These are phyloP conservation scores for Naematelia aurantialba DNA, from an alignment of 768 basidiomycete genomes.

Conservation along the genomic window DNA sequence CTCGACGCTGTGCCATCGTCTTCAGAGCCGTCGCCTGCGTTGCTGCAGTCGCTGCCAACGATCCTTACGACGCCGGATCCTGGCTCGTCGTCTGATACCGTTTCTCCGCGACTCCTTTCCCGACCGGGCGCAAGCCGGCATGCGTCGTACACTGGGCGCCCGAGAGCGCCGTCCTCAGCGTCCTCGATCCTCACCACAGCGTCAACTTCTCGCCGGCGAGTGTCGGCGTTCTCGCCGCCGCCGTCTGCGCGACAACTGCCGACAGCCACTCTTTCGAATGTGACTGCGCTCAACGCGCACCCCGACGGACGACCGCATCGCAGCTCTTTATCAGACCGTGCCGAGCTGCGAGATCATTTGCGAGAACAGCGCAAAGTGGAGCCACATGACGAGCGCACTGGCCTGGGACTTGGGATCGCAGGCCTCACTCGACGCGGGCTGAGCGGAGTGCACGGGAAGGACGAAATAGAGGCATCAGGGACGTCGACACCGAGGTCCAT, in stretches of 20 bases:
- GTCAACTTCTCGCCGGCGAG: conserved; percentile 15
- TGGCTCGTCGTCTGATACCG: conserved; percentile 1
- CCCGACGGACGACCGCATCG: conserved; percentile 10
- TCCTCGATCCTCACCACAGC: conserved; percentile 25
- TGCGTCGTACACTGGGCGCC: conserved; percentile 16
- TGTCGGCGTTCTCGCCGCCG: conserved; percentile 39
- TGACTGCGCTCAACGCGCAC: conserved; percentile 17
- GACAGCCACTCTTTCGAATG: conserved; percentile 19
- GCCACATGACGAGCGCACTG: conserved; percentile 11
- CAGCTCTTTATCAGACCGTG: conserved; percentile 11
- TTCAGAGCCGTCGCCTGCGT: background rate
- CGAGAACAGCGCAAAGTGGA: conserved; percentile 21
- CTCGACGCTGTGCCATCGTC: background rate
- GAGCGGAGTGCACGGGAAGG: conserved; percentile 30
- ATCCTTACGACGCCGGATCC: conserved; percentile 7
- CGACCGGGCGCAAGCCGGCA: conserved; percentile 8
- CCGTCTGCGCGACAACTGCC: conserved; percentile 17
- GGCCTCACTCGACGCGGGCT: conserved; percentile 30
- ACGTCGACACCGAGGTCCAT: conserved; percentile 23
- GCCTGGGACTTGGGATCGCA: conserved; percentile 29
- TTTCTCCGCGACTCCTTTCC: conserved; percentile 4
- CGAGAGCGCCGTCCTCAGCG: conserved; percentile 30
- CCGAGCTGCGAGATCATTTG: conserved; percentile 26
- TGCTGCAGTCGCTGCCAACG: conserved; percentile 7
- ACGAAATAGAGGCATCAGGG: conserved; percentile 25